These are phyloP conservation scores for Arachis monticola DNA, from an alignment of 331 rosid genomes.

Conservation along the genomic window DNA sequence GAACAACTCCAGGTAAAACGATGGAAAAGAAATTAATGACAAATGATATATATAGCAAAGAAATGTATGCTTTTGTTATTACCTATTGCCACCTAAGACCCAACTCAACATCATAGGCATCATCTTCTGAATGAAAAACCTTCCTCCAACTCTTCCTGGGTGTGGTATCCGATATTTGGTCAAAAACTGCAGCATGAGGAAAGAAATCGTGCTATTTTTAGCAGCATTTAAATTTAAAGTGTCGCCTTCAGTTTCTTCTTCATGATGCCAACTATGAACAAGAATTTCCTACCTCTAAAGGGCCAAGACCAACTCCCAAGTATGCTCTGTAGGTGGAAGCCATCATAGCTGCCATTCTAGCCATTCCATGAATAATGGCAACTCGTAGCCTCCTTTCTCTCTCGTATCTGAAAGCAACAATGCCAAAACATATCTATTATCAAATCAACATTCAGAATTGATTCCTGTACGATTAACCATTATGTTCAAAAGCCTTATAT, in stretches of 20 bases:
- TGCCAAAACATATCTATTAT: slow-evolving; percentile 24
- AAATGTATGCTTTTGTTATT: slow-evolving; percentile 22
- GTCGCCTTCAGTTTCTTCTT: slow-evolving; percentile 29
- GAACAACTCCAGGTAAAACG: too few species aligned
- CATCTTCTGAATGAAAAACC: slow-evolving; percentile 69
- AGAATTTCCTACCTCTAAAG: slow-evolving; percentile 67
- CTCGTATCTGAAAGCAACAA: slow-evolving; percentile 65
- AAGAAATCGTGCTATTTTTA: slow-evolving; percentile 25
- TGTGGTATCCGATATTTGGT: slow-evolving; percentile 91
- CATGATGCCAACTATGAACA: slow-evolving; percentile 12
- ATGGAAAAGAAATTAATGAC: too few species aligned
- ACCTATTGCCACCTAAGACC: slow-evolving; percentile 99
- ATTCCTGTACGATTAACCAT: slow-evolving; percentile 1
- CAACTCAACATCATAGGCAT: slow-evolving; percentile 95
- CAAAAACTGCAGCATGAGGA: slow-evolving; percentile 64
- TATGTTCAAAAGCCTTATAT: not conserved
- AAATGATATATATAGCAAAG: not conserved
- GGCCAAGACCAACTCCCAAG: slow-evolving; percentile 94
- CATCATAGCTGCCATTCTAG: slow-evolving; percentile 96
- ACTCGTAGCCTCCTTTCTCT: slow-evolving; percentile 74
- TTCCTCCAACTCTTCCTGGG: slow-evolving; percentile 94
- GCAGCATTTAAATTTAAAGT: not conserved
- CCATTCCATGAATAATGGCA: slow-evolving; percentile 90
- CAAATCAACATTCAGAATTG: slow-evolving; percentile 15
- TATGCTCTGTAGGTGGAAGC: slow-evolving; percentile 95